Evolutionary conservation across 2,329 filamentous ascomycete species (phyloP).

Genomic region (Aspergillus melleus): DNA sequence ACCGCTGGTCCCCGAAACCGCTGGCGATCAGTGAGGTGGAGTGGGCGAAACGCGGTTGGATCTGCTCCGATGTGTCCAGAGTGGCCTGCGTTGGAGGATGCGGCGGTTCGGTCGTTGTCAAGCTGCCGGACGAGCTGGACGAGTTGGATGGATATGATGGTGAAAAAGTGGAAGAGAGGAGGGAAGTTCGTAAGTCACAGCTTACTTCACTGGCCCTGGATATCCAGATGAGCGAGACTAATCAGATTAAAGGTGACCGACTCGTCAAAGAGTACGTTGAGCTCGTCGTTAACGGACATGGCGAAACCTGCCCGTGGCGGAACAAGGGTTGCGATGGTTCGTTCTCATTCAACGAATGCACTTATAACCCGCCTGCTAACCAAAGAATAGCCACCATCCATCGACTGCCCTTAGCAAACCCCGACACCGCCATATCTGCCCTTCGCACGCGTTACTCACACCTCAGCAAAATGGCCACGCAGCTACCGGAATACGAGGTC

Average conservation of each 20-base stretch:
- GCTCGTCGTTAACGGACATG: slow-evolving; percentile 72
- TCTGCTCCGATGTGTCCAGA: slow-evolving; percentile 77
- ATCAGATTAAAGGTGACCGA: slow-evolving; percentile 51
- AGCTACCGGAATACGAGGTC: slow-evolving; percentile 33
- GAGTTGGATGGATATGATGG: slow-evolving; percentile 48
- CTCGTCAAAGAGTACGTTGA: slow-evolving; percentile 75
- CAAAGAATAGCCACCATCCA: slow-evolving; percentile 60
- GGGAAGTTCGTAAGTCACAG: slow-evolving; percentile 43
- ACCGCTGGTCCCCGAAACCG: slow-evolving; percentile 91
- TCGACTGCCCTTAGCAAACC: slow-evolving; percentile 64
- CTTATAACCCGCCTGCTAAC: slow-evolving; percentile 22
- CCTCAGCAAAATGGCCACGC: slow-evolving; percentile 39
- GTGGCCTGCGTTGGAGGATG: slow-evolving; percentile 81
- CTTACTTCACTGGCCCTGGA: neutral
- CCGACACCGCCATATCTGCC: slow-evolving; percentile 57
- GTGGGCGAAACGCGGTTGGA: slow-evolving; percentile 94
- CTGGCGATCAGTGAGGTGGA: slow-evolving; percentile 81
- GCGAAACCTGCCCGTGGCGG: slow-evolving; percentile 81
- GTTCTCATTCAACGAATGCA: slow-evolving; percentile 6
- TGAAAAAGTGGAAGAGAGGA: slow-evolving; percentile 43
- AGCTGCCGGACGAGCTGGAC: slow-evolving; percentile 67
- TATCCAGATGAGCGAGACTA: neutral
- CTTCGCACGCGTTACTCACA: slow-evolving; percentile 66
- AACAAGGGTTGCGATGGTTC: slow-evolving; percentile 82
- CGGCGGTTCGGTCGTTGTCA: slow-evolving; percentile 79